phyloP scores from a whole-genome alignment of 148 eudicot genomes.

The Fagopyrum esculentum region DNA sequence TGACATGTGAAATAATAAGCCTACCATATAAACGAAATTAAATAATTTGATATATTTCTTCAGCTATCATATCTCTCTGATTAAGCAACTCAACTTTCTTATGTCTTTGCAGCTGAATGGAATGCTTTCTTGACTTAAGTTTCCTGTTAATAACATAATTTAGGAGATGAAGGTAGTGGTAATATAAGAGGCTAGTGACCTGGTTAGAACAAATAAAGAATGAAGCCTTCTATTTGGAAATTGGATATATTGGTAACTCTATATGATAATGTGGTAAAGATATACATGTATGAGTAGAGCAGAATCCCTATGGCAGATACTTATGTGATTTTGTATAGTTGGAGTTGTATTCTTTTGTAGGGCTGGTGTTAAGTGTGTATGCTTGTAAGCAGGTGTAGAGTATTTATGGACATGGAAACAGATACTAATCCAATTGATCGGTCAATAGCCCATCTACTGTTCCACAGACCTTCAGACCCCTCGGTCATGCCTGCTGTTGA shows the following conservation, averaged over 20 bases:
- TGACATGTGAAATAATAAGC: background rate
- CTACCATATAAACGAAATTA: background rate
- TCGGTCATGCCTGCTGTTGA: constrained; percentile 29
- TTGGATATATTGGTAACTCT: too few relatives aligned
- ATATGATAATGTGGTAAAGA: too few relatives aligned
- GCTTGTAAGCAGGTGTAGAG: constrained; percentile 32
- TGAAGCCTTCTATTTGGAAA: too few relatives aligned
- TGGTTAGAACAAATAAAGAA: too few relatives aligned
- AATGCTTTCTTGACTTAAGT: background rate
- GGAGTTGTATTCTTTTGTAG: background rate
- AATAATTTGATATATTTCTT: background rate
- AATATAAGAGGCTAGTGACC: too few relatives aligned
- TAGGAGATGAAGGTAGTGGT: background rate
- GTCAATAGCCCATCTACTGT: constrained; percentile 84
- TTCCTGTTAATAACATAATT: background rate
- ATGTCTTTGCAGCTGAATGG: background rate
- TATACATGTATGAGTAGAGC: too few relatives aligned
- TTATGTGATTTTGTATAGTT: too few relatives aligned
- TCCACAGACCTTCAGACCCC: constrained; percentile 71
- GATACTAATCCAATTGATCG: constrained; percentile 96
- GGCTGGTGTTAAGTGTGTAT: background rate
- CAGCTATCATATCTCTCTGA: background rate
- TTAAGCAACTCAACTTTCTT: background rate
- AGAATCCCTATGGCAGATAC: too few relatives aligned
- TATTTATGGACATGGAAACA: constrained; percentile 79